Evolutionary conservation across 2,329 filamentous ascomycete genomes (phyloP).

Genomic region (Nothopassalora personata): DNA sequence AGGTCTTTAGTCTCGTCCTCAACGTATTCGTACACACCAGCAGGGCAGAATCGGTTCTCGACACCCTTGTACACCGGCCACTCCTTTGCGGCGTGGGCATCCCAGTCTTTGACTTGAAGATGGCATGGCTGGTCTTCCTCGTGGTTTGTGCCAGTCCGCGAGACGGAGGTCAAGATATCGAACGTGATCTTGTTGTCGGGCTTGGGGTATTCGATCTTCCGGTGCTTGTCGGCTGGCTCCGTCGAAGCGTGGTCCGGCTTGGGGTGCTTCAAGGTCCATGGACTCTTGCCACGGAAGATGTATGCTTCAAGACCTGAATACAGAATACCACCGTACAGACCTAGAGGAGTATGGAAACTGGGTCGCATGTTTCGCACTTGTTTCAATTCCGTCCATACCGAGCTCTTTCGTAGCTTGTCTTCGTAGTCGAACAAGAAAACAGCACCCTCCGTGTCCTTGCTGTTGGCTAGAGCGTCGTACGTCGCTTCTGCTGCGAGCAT

Average conservation of each 20-base stretch:
- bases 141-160: constrained; percentile 92
- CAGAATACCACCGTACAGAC: constrained; percentile 80
- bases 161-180: constrained; percentile 92
- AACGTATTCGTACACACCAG: constrained; percentile 95
- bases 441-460: constrained; percentile 54
- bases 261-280: constrained; percentile 90
- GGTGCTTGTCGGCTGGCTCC: constrained; percentile 69
- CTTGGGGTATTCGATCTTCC: constrained; percentile 94
- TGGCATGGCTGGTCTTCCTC: constrained; percentile 98
- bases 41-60: constrained; percentile 95
- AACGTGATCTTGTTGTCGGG: constrained; percentile 93
- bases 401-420: constrained; percentile 74
- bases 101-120: constrained; percentile 91
- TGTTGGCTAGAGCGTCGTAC: constrained; percentile 63
- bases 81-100: constrained; percentile 74
- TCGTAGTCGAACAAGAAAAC: constrained; percentile 96
- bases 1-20: constrained; percentile 82
- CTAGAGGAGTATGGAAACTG: constrained; percentile 82
- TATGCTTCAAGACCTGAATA: constrained; percentile 94
- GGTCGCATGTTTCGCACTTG: constrained; percentile 97
- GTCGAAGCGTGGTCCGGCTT: constrained; percentile 72
- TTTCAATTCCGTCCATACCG: constrained; percentile 89
- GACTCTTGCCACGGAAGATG: constrained; percentile 73
- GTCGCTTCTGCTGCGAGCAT: constrained; percentile 94
- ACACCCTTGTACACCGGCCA: constrained; percentile 87